Base-by-base conservation (phyloP, 805 yeast species). In the Lipomyces yamadae region DNA sequence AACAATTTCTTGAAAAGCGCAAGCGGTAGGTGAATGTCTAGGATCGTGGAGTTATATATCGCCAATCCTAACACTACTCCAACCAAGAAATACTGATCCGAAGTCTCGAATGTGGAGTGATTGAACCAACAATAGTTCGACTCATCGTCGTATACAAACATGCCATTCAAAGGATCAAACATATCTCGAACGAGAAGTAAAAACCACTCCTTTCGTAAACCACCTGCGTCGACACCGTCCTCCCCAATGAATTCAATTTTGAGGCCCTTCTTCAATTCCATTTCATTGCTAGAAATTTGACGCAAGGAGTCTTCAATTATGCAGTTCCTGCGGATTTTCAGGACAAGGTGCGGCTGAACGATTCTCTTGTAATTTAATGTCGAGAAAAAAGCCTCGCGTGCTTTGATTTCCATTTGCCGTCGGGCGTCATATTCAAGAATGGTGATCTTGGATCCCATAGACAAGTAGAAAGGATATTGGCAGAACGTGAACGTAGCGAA, bases 211-310 rank as follows among this genome's bases (percentile, higher is more conserved):
- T 92, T 93, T 73, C 89, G 86, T 66, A 94, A 81, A 0, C 99
- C 99, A 1, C 99, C 98, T 0, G 92, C 98, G 79, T 94, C 99
- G 30, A 94, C 85, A 0, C 98, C 99, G 0, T 93, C 96, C 74
- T 94, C 99, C 66, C 88, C 88, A 3, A 88, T 79, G 76, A 95
- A 94, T 72, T 90, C 93, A 7, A 95, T 88, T 68, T 86, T 83
- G 37, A 94, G 77, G 1, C 91, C 84, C 74, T 93, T 92, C 72
- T 89, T 86, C 65, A 92, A 80, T 73, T 90, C 91, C 45, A 89
- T 85, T 45, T 62, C 68, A n/a, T 66, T 62, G 54, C 66, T 63
- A 39, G 85, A 82, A 6, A 85, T 79, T 58, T 76, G 76, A 11
- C 72, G 73, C 56, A 95, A 77, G 1, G 98, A 92, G 76, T 94